These are phyloP conservation scores for Pyrenochaeta sp. DNA, from an alignment of 2,329 filamentous ascomycete genomes.

Conservation along the genomic window DNA sequence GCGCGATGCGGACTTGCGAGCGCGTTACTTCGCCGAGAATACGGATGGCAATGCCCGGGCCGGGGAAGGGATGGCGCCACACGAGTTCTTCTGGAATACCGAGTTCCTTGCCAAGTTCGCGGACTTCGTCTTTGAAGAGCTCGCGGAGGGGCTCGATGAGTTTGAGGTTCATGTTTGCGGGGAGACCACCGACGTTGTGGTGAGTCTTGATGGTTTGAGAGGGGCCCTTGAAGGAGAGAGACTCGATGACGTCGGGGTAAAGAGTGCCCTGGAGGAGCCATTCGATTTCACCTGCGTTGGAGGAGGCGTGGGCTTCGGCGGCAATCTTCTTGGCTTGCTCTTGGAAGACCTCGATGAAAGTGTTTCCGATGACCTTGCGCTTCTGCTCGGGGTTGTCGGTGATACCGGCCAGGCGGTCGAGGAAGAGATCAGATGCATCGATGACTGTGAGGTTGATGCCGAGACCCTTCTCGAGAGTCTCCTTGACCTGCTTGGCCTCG, in stretches of 20 bases:
- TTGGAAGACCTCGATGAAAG: constrained; percentile 85
- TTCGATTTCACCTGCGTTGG: constrained; percentile 76
- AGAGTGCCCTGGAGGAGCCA: constrained; percentile 90
- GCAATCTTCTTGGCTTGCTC: constrained; percentile 78
- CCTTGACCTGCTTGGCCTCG: constrained; percentile 82
- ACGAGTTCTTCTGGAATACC: constrained; percentile 78
- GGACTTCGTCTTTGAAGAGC: constrained; percentile 85
- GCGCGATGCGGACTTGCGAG: constrained; percentile 78
- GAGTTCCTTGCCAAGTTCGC: constrained; percentile 71
- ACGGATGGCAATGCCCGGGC: constrained; percentile 77
- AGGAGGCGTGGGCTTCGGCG: constrained; percentile 70
- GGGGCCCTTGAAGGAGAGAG: constrained; percentile 76
- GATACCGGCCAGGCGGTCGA: constrained; percentile 77
- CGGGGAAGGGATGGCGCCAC: constrained; percentile 80
- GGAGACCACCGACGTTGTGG: constrained; percentile 75
- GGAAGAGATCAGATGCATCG: constrained; percentile 78
- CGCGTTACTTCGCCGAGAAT: constrained; percentile 85
- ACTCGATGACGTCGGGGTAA: constrained; percentile 77
- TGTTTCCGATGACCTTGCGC: constrained; percentile 87
- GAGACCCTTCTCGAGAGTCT: constrained; percentile 78
- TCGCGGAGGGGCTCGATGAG: constrained; percentile 81
- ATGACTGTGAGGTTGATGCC: constrained; percentile 91
- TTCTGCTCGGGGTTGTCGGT: constrained; percentile 81
- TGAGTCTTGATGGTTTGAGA: constrained; percentile 77
- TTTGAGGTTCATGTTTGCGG: constrained; percentile 68